phyloP scores from a whole-genome alignment of 2,329 filamentous ascomycete species.

The Fusarium beomiforme region DNA sequence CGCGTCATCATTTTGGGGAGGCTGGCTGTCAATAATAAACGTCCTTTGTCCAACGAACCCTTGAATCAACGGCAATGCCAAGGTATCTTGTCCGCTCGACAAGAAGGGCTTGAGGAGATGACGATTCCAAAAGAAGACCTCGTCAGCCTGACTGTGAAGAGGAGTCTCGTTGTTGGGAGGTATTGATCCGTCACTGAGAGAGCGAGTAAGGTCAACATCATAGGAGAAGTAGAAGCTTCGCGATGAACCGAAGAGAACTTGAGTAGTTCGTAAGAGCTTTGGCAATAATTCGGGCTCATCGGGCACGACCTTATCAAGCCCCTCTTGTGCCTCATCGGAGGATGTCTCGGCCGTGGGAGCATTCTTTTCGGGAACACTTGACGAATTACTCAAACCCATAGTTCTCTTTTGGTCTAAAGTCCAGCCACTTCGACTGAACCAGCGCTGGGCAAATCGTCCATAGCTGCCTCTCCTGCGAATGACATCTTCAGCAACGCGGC shows the following conservation, averaged over 20 bases:
- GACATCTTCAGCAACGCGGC: conserved; percentile 87
- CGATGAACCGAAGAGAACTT: conserved; percentile 83
- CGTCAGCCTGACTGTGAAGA: conserved; percentile 77
- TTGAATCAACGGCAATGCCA: conserved; percentile 87
- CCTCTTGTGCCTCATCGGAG: conserved; percentile 50
- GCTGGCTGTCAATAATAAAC: conserved; percentile 76
- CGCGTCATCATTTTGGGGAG: conserved; percentile 62
- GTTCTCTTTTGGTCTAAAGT: conserved; percentile 74
- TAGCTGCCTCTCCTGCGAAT: conserved; percentile 85
- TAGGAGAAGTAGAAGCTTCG: conserved; percentile 96
- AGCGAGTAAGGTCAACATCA: conserved; percentile 88
- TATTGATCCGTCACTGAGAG: conserved; percentile 52
- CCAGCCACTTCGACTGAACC: conserved; percentile 91
- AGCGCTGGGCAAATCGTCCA: conserved; percentile 87
- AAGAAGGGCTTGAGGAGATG: conserved; percentile 79
- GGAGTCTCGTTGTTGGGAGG: conserved; percentile 53
- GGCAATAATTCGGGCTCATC: conserved; percentile 70
- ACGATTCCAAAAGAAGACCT: conserved; percentile 90
- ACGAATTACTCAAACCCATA: conserved; percentile 70
- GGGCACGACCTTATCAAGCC: conserved; percentile 33
- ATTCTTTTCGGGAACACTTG: conserved; percentile 29
- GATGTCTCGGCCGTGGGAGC: conserved; percentile 20
- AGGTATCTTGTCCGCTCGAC: conserved; percentile 73
- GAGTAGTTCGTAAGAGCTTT: conserved; percentile 84
- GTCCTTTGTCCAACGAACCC: conserved; percentile 90